These are phyloP conservation scores for Nakazawaea anatomiae DNA, from an alignment of 805 yeast genomes.

Conservation along the genomic window DNA sequence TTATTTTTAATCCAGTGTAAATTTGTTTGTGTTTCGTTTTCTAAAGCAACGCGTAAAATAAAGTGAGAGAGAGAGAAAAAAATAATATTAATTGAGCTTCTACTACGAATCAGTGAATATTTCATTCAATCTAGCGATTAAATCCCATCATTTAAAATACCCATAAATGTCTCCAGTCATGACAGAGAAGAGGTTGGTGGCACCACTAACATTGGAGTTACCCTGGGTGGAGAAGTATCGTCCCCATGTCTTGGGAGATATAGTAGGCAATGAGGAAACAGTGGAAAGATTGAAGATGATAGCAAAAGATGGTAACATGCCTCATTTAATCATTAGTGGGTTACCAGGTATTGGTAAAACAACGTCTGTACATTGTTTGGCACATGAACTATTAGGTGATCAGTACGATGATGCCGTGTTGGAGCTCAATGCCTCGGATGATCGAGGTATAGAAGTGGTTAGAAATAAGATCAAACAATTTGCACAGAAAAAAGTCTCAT, in stretches of 20 bases:
- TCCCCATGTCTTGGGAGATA: constrained; percentile 70
- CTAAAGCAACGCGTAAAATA: background rate
- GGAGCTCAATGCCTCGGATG: constrained; percentile 94
- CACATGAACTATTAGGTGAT: constrained; percentile 73
- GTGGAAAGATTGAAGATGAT: constrained; percentile 77
- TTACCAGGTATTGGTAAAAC: constrained; percentile 98
- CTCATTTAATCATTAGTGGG: constrained; percentile 93
- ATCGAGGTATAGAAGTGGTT: constrained; percentile 95
- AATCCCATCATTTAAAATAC: no score
- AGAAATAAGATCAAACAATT: constrained; percentile 90
- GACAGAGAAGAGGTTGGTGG: constrained; percentile 4
- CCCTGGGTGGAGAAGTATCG: constrained; percentile 92
- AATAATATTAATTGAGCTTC: no score
- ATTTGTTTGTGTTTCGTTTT: no score
- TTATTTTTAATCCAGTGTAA: no score
- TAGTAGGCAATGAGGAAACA: constrained; percentile 92
- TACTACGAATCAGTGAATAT: no score
- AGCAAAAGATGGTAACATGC: constrained; percentile 92
- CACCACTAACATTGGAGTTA: constrained; percentile 10
- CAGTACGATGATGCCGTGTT: constrained; percentile 75
- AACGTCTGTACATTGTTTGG: constrained; percentile 87
- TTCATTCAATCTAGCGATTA: no score
- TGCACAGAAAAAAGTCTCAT: constrained; percentile 86
- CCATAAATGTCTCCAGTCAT: no score
- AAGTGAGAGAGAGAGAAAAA: background rate